Evolutionary conservation across 768 basidiomycete species (phyloP).

Genomic region (Tylopilus balloui): DNA sequence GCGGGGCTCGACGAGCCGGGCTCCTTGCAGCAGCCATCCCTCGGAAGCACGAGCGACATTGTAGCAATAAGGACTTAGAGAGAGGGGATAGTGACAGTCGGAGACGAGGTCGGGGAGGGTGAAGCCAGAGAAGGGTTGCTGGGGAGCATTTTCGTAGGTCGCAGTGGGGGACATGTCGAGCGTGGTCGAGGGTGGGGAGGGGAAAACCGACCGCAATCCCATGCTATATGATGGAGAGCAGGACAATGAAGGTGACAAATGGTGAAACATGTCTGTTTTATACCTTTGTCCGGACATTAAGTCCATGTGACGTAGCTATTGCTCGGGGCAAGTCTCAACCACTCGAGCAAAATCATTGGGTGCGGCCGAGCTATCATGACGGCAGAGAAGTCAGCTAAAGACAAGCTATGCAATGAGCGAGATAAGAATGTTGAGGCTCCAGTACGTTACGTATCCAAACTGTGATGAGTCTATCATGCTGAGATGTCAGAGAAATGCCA

Average conservation of each 20-base stretch:
- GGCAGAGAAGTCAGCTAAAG: conserved; percentile 1
- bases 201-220: neutral
- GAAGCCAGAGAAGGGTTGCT: conserved; percentile 23
- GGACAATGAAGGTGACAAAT: conserved; percentile 13
- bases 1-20: conserved; percentile 29
- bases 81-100: conserved; percentile 37
- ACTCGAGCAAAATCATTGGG: neutral
- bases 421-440: neutral
- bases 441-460: neutral
- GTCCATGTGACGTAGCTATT: neutral
- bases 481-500: neutral
- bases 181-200: neutral
- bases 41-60: conserved; percentile 37
- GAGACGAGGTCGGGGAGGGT: conserved; percentile 40
- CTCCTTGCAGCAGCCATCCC: conserved; percentile 31
- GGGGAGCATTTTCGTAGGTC: conserved; percentile 11
- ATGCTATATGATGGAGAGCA: conserved; percentile 14
- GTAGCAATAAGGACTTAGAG: conserved; percentile 31
- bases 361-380: conserved; percentile 6
- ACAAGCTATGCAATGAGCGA: neutral
- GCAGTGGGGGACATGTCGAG: conserved; percentile 26
- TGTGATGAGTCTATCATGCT: neutral
- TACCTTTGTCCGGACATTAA: conserved; percentile 16
- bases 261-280: conserved; percentile 27
- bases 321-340: conserved; percentile 1